A percentile compares a stretch with the other conserved stretches of the same genome.
Evolutionary conservation across 2,329 filamentous ascomycete genomes (phyloP).

Genomic region (Arthrobotrys musiformis): DNA sequence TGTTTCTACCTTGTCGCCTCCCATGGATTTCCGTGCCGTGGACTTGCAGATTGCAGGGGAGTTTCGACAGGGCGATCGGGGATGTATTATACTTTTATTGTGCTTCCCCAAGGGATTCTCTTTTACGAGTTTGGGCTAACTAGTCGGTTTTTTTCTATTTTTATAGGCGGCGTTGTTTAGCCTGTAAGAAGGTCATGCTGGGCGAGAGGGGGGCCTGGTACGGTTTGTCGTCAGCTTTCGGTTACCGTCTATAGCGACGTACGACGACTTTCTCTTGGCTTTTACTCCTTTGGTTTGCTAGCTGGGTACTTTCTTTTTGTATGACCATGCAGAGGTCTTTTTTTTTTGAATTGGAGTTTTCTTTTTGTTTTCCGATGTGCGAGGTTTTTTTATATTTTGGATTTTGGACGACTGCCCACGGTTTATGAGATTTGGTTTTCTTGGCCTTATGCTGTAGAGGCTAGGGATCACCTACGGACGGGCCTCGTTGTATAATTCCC

Average conservation of each 20-base stretch:
- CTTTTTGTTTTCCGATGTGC: constrained; percentile 7
- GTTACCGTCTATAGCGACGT: not conserved
- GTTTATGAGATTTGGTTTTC: not conserved
- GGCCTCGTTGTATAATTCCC: not conserved
- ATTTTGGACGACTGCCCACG: not conserved
- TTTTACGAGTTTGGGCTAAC: constrained; percentile 23
- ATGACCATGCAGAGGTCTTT: not conserved
- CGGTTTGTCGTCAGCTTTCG: constrained; percentile 31
- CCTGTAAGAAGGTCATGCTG: constrained; percentile 32
- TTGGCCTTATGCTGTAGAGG: too few species aligned
- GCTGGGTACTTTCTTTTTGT: not conserved
- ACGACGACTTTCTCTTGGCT: constrained; percentile 16
- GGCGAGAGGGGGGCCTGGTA: not conserved
- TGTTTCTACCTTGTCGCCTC: constrained; percentile 36
- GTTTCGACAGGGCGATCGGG: constrained; percentile 18
- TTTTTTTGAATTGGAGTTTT: constrained; percentile 1
- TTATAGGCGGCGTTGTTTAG: constrained; percentile 54
- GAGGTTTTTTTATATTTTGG: not conserved
- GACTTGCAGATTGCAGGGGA: constrained; percentile 15
- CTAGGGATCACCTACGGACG: too few species aligned
- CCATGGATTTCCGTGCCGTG: not conserved
- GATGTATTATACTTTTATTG: too few species aligned
- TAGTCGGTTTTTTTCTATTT: constrained; percentile 48
- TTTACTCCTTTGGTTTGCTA: not conserved
- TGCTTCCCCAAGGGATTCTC: not conserved